Base-by-base conservation (phyloP, 148 eudicot genomes). In the Heliosperma pusillum region DNA sequence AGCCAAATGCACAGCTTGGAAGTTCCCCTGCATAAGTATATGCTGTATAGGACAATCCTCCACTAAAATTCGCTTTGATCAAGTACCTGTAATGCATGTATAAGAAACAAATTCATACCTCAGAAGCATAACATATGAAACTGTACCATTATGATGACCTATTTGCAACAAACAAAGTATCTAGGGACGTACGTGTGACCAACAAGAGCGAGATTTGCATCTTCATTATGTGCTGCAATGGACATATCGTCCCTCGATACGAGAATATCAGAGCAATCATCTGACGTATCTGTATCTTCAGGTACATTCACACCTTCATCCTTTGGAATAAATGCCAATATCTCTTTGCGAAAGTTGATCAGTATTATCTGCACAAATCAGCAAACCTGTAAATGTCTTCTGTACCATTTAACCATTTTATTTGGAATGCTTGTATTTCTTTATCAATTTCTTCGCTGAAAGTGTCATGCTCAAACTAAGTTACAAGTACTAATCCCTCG, bases 21-120 rank as follows among this genome's bases (percentile, higher is more conserved):
- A 93, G 95, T 83, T 93, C 98, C 36, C 97, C 97, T 74, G 97
- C 98, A 80, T 93, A 91, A 10, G 93, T 88, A 70, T 93, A 93
- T 76, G 97, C 98, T 55, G 93, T 87, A 81, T 86, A 93, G 19
- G 85, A 83, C 26, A 66, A 58, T 50, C 93, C 97, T 82, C 86
- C 79, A 12, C 73, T 24, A 66, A 93, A 66, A 70, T 76, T 81
- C 33, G 86, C 97, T 83, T 78, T 85, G 77, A 93, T 84, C 84
- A 91, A 70, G 76, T 89, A 91, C 1, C 95, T 93, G 86, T 83
- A 82, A 66, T n/a, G 53, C 63, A 10, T 33, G 45, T 42, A 27
- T 7, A 13, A n/a, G 2, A 19, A 33, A 62, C 22, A 47, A 45
- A 11, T 45, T 40, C 27, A 60, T 40, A 52, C 59, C 5, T 74